Percentiles rank a stretch among this genome's conserved stretches.
Conservation (phyloP, 345 rosid genomes). For the Rhodomyrtus tomentosa region DNA sequence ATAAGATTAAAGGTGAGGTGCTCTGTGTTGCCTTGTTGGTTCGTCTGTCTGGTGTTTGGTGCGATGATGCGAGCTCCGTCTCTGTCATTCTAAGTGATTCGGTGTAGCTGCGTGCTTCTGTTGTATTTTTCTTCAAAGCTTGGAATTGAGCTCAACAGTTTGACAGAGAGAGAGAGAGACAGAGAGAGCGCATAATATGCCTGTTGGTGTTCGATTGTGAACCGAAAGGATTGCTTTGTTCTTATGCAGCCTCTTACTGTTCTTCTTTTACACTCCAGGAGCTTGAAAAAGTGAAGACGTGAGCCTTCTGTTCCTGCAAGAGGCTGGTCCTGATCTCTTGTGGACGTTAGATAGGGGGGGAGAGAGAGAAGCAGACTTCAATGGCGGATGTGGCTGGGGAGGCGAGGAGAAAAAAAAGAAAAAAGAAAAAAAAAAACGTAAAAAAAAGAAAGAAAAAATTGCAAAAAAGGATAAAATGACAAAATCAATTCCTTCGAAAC, state of each 20-base stretch:
- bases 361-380: too few species aligned
- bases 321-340: too few species aligned
- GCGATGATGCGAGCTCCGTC: neutral
- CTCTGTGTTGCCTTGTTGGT: neutral
- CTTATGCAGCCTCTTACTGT: neutral
- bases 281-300: neutral
- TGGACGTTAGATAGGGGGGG: too few species aligned
- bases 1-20: constrained; percentile 68
- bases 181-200: neutral
- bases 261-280: rapidly evolving
- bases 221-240: neutral
- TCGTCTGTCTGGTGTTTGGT: neutral
- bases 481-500: too few species aligned
- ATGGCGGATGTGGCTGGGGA: too few species aligned
- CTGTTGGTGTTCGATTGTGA: neutral
- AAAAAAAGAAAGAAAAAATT: too few species aligned
- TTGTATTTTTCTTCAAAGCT: neutral
- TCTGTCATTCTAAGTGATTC: neutral
- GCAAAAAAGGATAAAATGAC: too few species aligned
- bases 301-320: neutral
- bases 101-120: neutral
- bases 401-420: too few species aligned
- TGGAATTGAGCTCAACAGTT: too few species aligned
- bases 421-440: too few species aligned
- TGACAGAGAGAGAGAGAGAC: too few species aligned